phyloP scores from a whole-genome alignment of 2,329 filamentous ascomycete species.

The Fusarium sp. region DNA sequence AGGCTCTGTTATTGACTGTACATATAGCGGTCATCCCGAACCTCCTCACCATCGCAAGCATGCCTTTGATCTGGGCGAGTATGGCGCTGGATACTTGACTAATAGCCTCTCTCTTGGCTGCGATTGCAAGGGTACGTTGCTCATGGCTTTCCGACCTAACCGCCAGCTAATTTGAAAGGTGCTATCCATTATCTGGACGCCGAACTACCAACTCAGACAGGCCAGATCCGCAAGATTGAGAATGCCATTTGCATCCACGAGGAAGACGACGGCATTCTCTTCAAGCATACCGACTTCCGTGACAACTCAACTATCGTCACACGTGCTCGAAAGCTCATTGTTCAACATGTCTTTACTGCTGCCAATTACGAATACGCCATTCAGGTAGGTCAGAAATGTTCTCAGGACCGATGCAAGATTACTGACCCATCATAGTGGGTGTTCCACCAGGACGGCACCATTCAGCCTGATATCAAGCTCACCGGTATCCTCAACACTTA shows the following conservation, averaged over 20 bases:
- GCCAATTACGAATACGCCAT: slow-evolving; percentile 91
- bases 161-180: background rate
- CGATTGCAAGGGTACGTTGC: slow-evolving; percentile 81
- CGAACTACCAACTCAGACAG: slow-evolving; percentile 82
- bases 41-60: slow-evolving; percentile 85
- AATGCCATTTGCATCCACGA: slow-evolving; percentile 97
- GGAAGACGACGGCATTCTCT: slow-evolving; percentile 90
- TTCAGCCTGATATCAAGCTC: slow-evolving; percentile 91
- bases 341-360: slow-evolving; percentile 93
- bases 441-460: slow-evolving; percentile 86
- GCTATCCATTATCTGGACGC: slow-evolving; percentile 90
- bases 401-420: too few species aligned
- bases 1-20: background rate
- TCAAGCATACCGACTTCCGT: slow-evolving; percentile 95
- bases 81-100: slow-evolving; percentile 86
- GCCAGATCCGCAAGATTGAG: slow-evolving; percentile 82
- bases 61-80: slow-evolving; percentile 84
- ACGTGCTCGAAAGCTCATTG: slow-evolving; percentile 84
- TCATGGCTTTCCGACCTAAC: rapidly evolving
- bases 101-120: slow-evolving; percentile 82
- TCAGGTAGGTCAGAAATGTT: background rate
- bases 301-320: slow-evolving; percentile 90
- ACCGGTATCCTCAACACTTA: slow-evolving; percentile 96
- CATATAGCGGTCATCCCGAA: slow-evolving; percentile 74
- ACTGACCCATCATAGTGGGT: slow-evolving; percentile 69